These are phyloP conservation scores for Saturnispora zaruensis DNA, from an alignment of 805 yeast species.

Conservation along the genomic window DNA sequence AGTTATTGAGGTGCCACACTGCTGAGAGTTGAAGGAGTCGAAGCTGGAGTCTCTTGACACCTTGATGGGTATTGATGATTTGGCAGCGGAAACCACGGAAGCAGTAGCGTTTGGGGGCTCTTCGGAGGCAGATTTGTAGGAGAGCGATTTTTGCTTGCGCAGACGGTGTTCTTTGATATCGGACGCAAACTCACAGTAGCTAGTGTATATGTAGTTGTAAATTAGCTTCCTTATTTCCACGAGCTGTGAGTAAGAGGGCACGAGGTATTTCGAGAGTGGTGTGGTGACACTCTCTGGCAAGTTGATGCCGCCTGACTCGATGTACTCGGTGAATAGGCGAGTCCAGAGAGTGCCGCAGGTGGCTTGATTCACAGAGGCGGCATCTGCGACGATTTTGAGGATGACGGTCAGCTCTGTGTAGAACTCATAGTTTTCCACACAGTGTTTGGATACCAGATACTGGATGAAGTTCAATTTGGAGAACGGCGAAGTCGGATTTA, in stretches of 20 bases:
- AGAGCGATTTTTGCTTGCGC: not conserved
- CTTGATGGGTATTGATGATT: not conserved
- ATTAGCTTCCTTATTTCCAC: slow-evolving; percentile 18
- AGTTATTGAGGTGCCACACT: not conserved
- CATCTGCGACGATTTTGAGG: slow-evolving; percentile 10
- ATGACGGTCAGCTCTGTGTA: slow-evolving; percentile 22
- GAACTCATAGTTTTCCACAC: slow-evolving; percentile 30
- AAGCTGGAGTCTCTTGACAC: not conserved
- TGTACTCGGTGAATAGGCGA: slow-evolving; percentile 20
- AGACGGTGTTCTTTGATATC: slow-evolving; percentile 2
- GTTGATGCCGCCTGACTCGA: slow-evolving; percentile 28
- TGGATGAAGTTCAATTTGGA: slow-evolving; percentile 23
- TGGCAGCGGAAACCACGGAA: too few relatives aligned
- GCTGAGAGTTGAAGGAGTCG: not conserved
- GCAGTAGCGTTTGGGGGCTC: not conserved
- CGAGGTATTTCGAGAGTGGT: slow-evolving; percentile 10
- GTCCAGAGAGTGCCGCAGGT: slow-evolving; percentile 18
- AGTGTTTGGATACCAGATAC: slow-evolving; percentile 26
- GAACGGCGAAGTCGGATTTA: slow-evolving; percentile 17
- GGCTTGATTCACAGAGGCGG: slow-evolving; percentile 5
- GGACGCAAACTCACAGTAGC: slow-evolving; percentile 26
- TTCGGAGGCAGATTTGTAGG: not conserved
- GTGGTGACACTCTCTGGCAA: slow-evolving; percentile 24
- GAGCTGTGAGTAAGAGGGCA: slow-evolving; percentile 19
- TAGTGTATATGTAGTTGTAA: slow-evolving; percentile 22